Conservation (phyloP, 345 rosid species). For the Bruguiera gymnorhiza region DNA sequence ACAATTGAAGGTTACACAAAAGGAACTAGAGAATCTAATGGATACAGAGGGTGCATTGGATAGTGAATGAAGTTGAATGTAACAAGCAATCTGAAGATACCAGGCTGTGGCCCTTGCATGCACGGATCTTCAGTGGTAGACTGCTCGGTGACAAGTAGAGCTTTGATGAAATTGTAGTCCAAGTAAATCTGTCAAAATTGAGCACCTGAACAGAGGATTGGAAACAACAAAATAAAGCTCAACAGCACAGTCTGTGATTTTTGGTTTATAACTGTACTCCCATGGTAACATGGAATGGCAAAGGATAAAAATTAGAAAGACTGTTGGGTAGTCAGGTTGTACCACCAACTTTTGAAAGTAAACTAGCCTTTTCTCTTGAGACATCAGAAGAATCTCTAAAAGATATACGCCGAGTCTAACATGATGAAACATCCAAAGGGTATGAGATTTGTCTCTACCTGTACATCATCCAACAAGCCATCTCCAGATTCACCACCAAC, state of each 20-base stretch:
- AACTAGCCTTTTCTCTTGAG: too few species aligned
- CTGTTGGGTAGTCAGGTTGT: too few species aligned
- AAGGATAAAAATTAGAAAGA: too few species aligned
- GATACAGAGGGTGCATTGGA: not conserved
- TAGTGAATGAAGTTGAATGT: not conserved
- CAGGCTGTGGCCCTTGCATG: constrained; percentile 96
- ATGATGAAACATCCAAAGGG: not conserved
- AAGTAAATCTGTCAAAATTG: constrained; percentile 68
- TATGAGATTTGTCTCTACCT: constrained; percentile 41
- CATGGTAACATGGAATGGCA: too few species aligned
- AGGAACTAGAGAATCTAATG: not conserved
- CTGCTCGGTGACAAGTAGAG: constrained; percentile 90
- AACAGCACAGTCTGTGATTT: not conserved
- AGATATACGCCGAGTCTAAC: too few species aligned
- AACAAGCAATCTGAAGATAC: constrained; percentile 35
- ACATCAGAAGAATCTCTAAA: too few species aligned
- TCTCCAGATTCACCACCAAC: constrained; percentile 91
- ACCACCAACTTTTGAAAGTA: too few species aligned
- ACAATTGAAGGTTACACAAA: not conserved
- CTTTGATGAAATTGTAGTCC: constrained; percentile 83
- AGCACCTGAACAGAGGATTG: constrained; percentile 49
- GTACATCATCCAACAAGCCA: constrained; percentile 88
- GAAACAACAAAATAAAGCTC: not conserved
- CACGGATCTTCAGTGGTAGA: constrained; percentile 88
- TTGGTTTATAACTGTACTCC: not conserved